These are phyloP conservation scores for Sclerospora graminicola DNA, from an alignment of 352 stramenopile species.

Conservation along the genomic window DNA sequence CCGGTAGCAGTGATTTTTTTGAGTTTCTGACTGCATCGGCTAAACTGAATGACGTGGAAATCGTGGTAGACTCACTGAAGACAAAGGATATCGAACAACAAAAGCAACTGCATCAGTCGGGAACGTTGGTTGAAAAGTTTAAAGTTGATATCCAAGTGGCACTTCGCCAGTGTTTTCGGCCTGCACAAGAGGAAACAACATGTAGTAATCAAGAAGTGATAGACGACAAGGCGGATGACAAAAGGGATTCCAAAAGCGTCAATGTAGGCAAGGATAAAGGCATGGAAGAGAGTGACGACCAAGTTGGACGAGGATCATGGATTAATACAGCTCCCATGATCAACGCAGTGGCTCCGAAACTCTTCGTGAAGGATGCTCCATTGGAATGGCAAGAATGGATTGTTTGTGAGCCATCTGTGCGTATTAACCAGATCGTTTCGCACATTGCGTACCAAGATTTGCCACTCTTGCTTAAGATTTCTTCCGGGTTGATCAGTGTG, in stretches of 20 bases:
- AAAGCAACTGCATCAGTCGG: conserved; percentile 20
- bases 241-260: conserved; percentile 9
- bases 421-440: conserved; percentile 44
- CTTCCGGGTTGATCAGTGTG: conserved; percentile 22
- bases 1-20: conserved; percentile 14
- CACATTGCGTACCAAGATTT: conserved; percentile 63
- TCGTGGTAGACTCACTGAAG: conserved; percentile 24
- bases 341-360: conserved; percentile 8
- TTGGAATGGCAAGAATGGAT: conserved; percentile 41
- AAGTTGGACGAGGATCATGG: conserved; percentile 7
- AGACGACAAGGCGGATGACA: conserved; percentile 15
- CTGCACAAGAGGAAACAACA: conserved; percentile 5
- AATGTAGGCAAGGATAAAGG: conserved; percentile 1
- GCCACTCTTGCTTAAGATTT: conserved; percentile 52
- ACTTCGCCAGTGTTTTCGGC: conserved; percentile 22
- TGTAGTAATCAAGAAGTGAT: conserved; percentile 11
- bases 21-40: conserved; percentile 22
- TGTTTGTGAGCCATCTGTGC: conserved; percentile 25
- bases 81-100: conserved; percentile 3
- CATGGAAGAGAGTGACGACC: conserved; percentile 5
- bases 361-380: conserved; percentile 23
- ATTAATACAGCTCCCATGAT: conserved; percentile 1
- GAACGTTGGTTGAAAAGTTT: conserved; percentile 41
- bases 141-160: conserved; percentile 21
- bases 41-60: conserved; percentile 23